These are phyloP conservation scores for Beauveria sp. DNA, from an alignment of 2,329 filamentous ascomycete genomes.

Conservation along the genomic window DNA sequence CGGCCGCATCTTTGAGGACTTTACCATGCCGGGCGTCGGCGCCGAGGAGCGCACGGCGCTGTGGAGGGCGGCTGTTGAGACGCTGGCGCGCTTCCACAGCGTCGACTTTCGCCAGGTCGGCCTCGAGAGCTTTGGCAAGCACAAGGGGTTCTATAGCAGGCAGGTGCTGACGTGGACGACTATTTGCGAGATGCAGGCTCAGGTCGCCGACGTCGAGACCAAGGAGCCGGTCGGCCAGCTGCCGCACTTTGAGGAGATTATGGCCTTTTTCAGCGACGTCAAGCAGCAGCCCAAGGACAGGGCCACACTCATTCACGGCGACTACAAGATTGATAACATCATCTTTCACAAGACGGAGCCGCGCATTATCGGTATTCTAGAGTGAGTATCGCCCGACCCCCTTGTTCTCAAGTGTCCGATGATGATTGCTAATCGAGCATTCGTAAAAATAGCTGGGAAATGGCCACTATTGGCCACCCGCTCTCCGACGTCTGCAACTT, in stretches of 20 bases:
- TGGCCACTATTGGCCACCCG: slow-evolving; percentile 96
- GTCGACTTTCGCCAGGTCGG: slow-evolving; percentile 60
- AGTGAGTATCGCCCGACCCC: slow-evolving; percentile 43
- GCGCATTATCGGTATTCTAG: slow-evolving; percentile 82
- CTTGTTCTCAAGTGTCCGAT: not conserved
- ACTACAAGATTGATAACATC: slow-evolving; percentile 92
- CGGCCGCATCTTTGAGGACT: slow-evolving; percentile 88
- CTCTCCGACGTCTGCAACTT: slow-evolving; percentile 86
- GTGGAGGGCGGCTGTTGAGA: slow-evolving; percentile 79
- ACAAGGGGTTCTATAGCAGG: slow-evolving; percentile 71
- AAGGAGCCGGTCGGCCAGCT: slow-evolving; percentile 70
- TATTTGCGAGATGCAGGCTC: slow-evolving; percentile 71
- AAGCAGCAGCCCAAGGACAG: slow-evolving; percentile 67
- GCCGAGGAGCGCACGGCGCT: slow-evolving; percentile 64
- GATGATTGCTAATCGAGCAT: slow-evolving; percentile 1
- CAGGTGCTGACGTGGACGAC: slow-evolving; percentile 77
- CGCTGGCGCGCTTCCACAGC: slow-evolving; percentile 77
- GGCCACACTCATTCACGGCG: slow-evolving; percentile 78
- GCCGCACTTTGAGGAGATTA: slow-evolving; percentile 74
- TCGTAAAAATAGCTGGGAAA: slow-evolving; percentile 66
- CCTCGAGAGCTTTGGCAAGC: slow-evolving; percentile 65
- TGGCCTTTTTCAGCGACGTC: slow-evolving; percentile 67
- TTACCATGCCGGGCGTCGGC: slow-evolving; percentile 65
- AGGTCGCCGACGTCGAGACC: slow-evolving; percentile 68
- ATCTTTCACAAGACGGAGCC: slow-evolving; percentile 86